These are phyloP conservation scores for Colletotrichum truncatum DNA, from an alignment of 2,329 filamentous ascomycete genomes.

Conservation along the genomic window DNA sequence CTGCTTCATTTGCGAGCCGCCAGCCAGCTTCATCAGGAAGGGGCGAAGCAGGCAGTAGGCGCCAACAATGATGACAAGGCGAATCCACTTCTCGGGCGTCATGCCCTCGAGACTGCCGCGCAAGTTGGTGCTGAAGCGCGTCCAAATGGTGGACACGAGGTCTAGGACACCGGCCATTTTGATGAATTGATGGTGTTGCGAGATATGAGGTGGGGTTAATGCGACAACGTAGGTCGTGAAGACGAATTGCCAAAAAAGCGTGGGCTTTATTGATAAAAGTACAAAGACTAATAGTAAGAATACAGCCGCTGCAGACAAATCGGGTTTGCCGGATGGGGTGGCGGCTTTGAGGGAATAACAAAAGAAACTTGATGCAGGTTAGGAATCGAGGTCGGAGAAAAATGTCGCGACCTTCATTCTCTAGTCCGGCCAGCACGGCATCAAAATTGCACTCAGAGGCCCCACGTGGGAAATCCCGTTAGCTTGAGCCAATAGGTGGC, in stretches of 20 bases:
- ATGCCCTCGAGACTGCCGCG: constrained; percentile 58
- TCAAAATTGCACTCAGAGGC: constrained; percentile 22
- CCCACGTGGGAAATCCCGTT: constrained; percentile 16
- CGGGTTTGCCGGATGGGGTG: neutral
- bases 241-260: neutral
- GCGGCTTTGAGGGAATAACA: constrained; percentile 1
- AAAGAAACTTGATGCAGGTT: constrained; percentile 11
- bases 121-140: constrained; percentile 53
- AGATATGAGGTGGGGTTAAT: neutral
- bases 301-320: neutral
- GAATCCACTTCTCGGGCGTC: constrained; percentile 67
- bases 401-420: constrained; percentile 13
- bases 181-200: neutral
- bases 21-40: constrained; percentile 75
- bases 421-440: neutral
- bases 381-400: neutral
- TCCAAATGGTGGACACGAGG: constrained; percentile 15
- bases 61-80: constrained; percentile 76
- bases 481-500: constrained; percentile 11
- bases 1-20: constrained; percentile 69
- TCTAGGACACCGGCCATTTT: constrained; percentile 22
- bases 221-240: neutral
- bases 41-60: constrained; percentile 79
- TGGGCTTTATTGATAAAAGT: too few relatives aligned
- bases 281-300: too few relatives aligned